phyloP scores from a whole-genome alignment of 1,284 basidiomycete genomes.

The Apiotrichum gamsii region DNA sequence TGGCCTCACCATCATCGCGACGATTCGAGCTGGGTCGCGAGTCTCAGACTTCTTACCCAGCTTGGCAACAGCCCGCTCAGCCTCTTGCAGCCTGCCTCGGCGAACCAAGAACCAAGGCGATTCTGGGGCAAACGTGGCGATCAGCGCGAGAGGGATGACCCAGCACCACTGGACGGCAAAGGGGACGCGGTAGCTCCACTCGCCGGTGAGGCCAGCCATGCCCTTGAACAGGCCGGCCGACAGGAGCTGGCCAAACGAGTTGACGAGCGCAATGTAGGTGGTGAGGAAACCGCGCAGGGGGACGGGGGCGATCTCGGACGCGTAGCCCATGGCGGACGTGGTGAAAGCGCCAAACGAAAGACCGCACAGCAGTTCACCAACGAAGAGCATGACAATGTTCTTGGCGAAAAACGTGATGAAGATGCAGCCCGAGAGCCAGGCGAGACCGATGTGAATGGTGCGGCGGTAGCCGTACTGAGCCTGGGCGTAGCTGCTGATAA shows the following conservation, averaged over 20 bases:
- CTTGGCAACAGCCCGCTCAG: slow-evolving; percentile 16
- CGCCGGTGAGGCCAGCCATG: background rate
- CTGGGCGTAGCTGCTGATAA: slow-evolving; percentile 15
- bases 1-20: slow-evolving; percentile 38
- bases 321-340: slow-evolving; percentile 47
- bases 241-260: slow-evolving; percentile 38
- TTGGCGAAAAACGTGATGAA: slow-evolving; percentile 41
- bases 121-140: slow-evolving; percentile 24
- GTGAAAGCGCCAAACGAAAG: slow-evolving; percentile 26
- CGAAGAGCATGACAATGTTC: slow-evolving; percentile 13
- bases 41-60: slow-evolving; percentile 15
- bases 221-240: slow-evolving; percentile 4
- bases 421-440: slow-evolving; percentile 34
- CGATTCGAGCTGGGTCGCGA: slow-evolving; percentile 27
- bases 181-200: slow-evolving; percentile 43
- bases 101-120: slow-evolving; percentile 37
- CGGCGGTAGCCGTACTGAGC: slow-evolving; percentile 37
- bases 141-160: slow-evolving; percentile 28
- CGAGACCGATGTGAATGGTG: slow-evolving; percentile 31
- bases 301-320: slow-evolving; percentile 41
- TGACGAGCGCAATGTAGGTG: slow-evolving; percentile 44
- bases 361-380: slow-evolving; percentile 36
- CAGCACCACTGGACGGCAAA: slow-evolving; percentile 48
- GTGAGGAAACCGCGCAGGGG: slow-evolving; percentile 40
- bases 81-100: slow-evolving; percentile 23